Base-by-base conservation (phyloP, 768 basidiomycete species). In the Tricholoma matsutake region DNA sequence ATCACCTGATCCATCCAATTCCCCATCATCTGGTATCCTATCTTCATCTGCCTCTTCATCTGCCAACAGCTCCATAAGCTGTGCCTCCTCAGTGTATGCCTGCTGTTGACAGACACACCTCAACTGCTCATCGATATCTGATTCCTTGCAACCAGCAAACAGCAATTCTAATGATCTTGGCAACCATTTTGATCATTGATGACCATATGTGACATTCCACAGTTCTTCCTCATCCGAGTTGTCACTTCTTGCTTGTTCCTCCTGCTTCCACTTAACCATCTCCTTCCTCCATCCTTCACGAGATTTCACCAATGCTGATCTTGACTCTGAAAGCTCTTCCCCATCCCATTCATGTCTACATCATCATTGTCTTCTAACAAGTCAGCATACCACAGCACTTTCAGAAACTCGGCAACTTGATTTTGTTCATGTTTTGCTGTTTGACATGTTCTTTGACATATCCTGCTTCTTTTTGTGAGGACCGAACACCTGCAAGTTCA, bases 301-400 rank as follows among this genome's bases (percentile, higher is more conserved):
- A 47, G 70, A 66, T 47, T 58, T 65, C 25, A 70, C 58, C 28
- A 31, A 22, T 11, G 10, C 52, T 10, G 28, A 53, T 22, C 4
- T 2, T 8, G 28, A 16, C 51, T 16, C 31, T 52, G 51, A 14
- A 6, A 18, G 25, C 51, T 25, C 52, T 22, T 14, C 28, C 28
- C 10, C 52, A 16, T 53, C 20, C 18, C 45, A 20, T 47, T 47
- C 7, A 2, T 18, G 28, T 18, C 20, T 16, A 28, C 20, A 18
- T 31, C 28, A 9, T 18, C 28, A 20, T 53, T 28, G 4, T 51
- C n/a, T 31, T 53, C 52, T 10, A 53, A 31, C 28, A 53, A 35
- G 29, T 71, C 61, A 16, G 68, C 59, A 59, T 71, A 69, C 18
- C 52, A 56, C 1, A 65, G 69, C 4, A 71, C 69, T 20, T 56